These are phyloP conservation scores for Celoporthe dispersa DNA, from an alignment of 2,329 filamentous ascomycete genomes.

Conservation along the genomic window DNA sequence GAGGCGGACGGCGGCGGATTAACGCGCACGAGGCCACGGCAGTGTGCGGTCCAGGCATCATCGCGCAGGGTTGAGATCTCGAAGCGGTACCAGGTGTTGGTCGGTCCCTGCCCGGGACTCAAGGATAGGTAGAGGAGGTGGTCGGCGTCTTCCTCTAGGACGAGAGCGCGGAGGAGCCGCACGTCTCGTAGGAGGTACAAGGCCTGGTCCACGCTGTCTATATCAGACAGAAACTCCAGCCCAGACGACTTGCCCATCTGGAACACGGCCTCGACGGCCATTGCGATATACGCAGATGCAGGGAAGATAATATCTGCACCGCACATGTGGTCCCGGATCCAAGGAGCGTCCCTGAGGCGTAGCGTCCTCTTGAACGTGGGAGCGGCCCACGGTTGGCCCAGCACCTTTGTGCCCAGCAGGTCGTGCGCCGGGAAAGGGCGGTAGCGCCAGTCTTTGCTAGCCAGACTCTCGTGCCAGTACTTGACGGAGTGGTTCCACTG, in stretches of 20 bases:
- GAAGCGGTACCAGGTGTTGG: neutral
- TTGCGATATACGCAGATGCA: slow-evolving; percentile 26
- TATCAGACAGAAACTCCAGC: neutral
- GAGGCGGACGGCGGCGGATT: neutral
- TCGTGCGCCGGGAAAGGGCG: slow-evolving; percentile 17
- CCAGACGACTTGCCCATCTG: slow-evolving; percentile 25
- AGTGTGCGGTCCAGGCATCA: neutral
- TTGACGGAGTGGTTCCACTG: slow-evolving; percentile 33
- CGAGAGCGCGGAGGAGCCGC: neutral
- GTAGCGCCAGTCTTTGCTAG: slow-evolving; percentile 16
- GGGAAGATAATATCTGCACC: slow-evolving; percentile 34
- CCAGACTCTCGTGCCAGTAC: slow-evolving; percentile 14
- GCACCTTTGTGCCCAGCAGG: slow-evolving; percentile 19
- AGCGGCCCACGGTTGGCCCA: slow-evolving; percentile 11
- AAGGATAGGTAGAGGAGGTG: neutral
- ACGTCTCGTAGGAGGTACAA: neutral
- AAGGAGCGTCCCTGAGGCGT: slow-evolving; percentile 38
- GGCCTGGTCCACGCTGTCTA: neutral
- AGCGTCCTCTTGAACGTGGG: neutral
- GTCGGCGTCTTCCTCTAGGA: neutral
- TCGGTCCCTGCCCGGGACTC: neutral
- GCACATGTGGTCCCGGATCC: slow-evolving; percentile 38
- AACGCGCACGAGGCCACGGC: neutral
- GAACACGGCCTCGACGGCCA: slow-evolving; percentile 31
- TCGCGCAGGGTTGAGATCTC: neutral